These are phyloP conservation scores for Onygena corvina DNA, from an alignment of 2,329 filamentous ascomycete genomes.

Conservation along the genomic window DNA sequence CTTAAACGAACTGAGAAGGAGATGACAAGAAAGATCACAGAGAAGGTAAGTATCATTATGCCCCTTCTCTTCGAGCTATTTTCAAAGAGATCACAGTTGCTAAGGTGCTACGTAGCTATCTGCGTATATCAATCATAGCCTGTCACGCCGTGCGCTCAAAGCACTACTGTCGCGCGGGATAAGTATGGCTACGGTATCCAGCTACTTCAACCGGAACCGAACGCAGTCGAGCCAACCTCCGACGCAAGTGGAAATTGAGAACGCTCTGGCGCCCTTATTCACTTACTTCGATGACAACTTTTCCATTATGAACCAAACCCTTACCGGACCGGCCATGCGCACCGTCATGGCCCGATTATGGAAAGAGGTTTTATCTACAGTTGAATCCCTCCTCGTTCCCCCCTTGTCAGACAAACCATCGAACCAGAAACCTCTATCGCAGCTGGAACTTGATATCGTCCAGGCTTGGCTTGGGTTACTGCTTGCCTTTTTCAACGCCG, in stretches of 20 bases:
- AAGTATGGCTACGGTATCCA: slow-evolving; percentile 60
- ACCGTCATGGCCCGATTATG: slow-evolving; percentile 96
- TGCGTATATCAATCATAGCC: slow-evolving; percentile 77
- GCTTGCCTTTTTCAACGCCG: slow-evolving; percentile 88
- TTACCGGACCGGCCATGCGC: slow-evolving; percentile 92
- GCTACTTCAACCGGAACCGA: slow-evolving; percentile 47
- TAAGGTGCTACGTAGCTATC: slow-evolving; percentile 51
- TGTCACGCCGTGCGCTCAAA: slow-evolving; percentile 71
- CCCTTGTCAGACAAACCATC: slow-evolving; percentile 92
- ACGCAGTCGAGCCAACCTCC: slow-evolving; percentile 43
- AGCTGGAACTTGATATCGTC: slow-evolving; percentile 85
- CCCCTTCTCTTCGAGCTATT: background rate
- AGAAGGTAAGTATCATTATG: slow-evolving; percentile 60
- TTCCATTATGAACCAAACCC: slow-evolving; percentile 93
- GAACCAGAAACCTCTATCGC: slow-evolving; percentile 65
- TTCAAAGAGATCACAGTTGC: background rate
- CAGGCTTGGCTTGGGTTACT: slow-evolving; percentile 88
- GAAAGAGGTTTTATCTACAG: slow-evolving; percentile 91
- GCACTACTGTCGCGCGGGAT: slow-evolving; percentile 62
- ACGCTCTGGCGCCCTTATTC: slow-evolving; percentile 72
- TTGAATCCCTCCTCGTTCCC: slow-evolving; percentile 81
- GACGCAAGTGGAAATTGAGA: slow-evolving; percentile 62
- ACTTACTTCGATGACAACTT: slow-evolving; percentile 98
- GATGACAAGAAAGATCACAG: slow-evolving; percentile 95
- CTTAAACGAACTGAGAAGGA: slow-evolving; percentile 92